Evolutionary conservation across 2,329 filamentous ascomycete species (phyloP), one percentile per base, ranked within the genome.

Genomic region (Hortaea werneckii): DNA sequence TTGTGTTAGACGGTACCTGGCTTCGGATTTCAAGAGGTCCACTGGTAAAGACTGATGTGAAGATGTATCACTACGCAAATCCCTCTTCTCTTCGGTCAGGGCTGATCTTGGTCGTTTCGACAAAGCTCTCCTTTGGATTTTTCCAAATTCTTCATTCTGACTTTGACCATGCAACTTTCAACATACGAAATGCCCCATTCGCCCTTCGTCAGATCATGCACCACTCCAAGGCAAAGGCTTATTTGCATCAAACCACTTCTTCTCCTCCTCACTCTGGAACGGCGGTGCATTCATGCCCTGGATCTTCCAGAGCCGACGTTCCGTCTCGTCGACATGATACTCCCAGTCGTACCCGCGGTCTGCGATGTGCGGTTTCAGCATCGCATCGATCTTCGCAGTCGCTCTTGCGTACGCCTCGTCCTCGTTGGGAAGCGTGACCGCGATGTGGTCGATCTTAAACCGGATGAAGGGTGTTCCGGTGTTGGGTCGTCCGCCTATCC

Each of bases 301-400:
- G 9, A 72, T 55, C 54, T 65, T 68, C 70, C 71, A 73, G 43
- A 73, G 44, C 38, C 60, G 58, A 12, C 67, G 54, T n/a, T 65
- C 62, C 29, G 66, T 70, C 56, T 74, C 69, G 7, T 62, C 57
- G 28, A 72, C 54, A 44, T 66, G 63, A 47, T 64, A 69, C 55
- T 74, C 71, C 61, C 63, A 72, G 46, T 68, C 65, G 39, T 66
- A 70, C 0, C 67, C 70, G 46, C 64, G 64, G 29, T 69, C 68
- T 1, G 52, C 58, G 0, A 72, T 52, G 42, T 66, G 61, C 12
- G 68, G 67, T 49, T 66, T 65, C 12, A 73, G 39, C 0, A 57
- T 46, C 1, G 41, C 27, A 27, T 71, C 64, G 0, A 72, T 51
- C 9, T 12, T 9, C 9, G 9, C n/a, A 10, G 32, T 35, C 1